Conservation (phyloP, 2,329 filamentous ascomycete species). For the Volutella citrinella region DNA sequence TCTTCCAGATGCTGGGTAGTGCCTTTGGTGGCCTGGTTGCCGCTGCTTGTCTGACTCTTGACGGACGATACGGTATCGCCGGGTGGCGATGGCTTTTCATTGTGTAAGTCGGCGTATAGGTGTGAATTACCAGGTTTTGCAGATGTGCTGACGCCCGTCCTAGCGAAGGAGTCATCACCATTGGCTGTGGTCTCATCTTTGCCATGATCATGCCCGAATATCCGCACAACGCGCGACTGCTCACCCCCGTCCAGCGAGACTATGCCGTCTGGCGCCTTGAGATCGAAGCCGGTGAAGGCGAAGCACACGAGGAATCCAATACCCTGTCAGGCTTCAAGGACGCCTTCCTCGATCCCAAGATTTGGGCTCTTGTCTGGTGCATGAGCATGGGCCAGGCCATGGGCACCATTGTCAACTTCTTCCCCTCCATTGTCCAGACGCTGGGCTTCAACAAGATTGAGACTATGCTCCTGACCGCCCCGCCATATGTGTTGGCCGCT, state of each 20-base stretch:
- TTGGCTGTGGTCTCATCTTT: slow-evolving; percentile 54
- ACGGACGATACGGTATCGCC: slow-evolving; percentile 42
- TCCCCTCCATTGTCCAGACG: slow-evolving; percentile 39
- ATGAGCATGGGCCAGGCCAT: slow-evolving; percentile 36
- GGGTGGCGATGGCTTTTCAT: slow-evolving; percentile 56
- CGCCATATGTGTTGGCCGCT: slow-evolving; percentile 57
- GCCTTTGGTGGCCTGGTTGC: slow-evolving; percentile 51
- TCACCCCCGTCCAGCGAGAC: slow-evolving; percentile 38
- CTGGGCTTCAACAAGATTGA: slow-evolving; percentile 58
- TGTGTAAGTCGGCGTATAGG: slow-evolving; percentile 22
- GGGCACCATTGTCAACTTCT: slow-evolving; percentile 31
- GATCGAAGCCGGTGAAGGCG: slow-evolving; percentile 64
- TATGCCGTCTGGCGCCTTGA: slow-evolving; percentile 60
- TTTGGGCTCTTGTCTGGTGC: slow-evolving; percentile 48
- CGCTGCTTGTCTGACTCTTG: slow-evolving; percentile 45
- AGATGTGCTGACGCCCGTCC: too few relatives aligned
- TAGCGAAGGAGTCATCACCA: slow-evolving; percentile 62
- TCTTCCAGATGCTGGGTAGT: slow-evolving; percentile 32
- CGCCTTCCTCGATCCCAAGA: slow-evolving; percentile 56
- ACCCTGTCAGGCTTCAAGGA: slow-evolving; percentile 49
- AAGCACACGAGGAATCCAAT: slow-evolving; percentile 53
- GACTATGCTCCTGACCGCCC: slow-evolving; percentile 61
- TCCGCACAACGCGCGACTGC: slow-evolving; percentile 36
- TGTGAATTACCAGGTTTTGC: too few relatives aligned
- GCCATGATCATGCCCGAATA: slow-evolving; percentile 58